Conservation (phyloP, 768 basidiomycete genomes). For the Hirschioporus abietinus region DNA sequence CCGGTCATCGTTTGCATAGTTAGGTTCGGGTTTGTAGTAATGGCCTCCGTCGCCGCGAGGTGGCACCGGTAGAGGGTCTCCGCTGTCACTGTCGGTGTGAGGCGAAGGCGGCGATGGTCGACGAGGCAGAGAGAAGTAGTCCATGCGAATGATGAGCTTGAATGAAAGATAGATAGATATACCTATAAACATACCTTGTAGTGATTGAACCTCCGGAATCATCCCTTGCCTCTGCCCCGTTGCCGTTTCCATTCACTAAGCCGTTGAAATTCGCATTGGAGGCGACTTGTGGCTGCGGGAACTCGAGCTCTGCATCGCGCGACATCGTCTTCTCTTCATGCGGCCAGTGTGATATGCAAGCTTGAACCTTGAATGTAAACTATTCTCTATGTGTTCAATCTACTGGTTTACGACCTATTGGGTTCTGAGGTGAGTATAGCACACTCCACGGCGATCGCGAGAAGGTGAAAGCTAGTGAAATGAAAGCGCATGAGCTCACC, state of each 20-base stretch:
- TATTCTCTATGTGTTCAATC: background rate
- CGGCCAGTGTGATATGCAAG: background rate
- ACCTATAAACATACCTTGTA: background rate
- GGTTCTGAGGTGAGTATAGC: background rate
- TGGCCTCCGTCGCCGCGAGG: background rate
- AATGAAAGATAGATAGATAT: background rate
- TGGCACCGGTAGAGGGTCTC: background rate
- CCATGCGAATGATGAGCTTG: background rate
- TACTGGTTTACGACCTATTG: background rate
- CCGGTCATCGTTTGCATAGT: background rate
- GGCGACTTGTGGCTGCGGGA: background rate
- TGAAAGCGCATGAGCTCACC: background rate
- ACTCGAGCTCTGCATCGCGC: background rate
- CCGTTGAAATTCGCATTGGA: background rate
- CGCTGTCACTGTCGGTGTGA: background rate
- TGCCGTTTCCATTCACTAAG: background rate
- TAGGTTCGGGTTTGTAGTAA: background rate
- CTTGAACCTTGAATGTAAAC: too few relatives aligned
- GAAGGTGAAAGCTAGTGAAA: background rate
- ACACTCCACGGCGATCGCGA: background rate
- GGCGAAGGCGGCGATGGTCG: background rate
- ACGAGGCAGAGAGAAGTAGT: background rate
- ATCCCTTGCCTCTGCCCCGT: background rate
- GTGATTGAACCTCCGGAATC: background rate
- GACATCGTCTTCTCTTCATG: slow-evolving; percentile 1